Conservation (phyloP, 2,329 filamentous ascomycete species). For the Emmonsia crescens region DNA sequence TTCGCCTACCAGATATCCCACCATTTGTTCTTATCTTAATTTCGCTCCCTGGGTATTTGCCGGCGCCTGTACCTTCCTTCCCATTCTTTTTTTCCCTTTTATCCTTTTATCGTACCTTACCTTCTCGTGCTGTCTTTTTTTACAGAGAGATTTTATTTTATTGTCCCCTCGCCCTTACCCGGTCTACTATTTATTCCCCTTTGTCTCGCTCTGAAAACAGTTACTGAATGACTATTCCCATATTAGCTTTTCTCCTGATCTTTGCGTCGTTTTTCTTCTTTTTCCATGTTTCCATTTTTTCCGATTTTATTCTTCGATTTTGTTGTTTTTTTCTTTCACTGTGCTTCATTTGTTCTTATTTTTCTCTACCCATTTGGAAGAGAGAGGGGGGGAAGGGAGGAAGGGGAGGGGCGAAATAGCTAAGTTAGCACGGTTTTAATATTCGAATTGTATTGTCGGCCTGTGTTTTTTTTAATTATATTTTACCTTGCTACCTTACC, state of each 20-base stretch:
- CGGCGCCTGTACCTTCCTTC: background rate
- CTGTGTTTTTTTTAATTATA: background rate
- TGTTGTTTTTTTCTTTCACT: background rate
- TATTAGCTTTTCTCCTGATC: background rate
- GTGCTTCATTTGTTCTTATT: background rate
- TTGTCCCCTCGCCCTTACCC: background rate
- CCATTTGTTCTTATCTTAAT: background rate
- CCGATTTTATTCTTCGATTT: background rate
- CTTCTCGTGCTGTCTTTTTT: conserved; percentile 4
- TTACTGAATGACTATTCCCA: conserved; percentile 6
- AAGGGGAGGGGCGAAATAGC: background rate
- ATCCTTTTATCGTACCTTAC: background rate
- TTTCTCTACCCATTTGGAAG: background rate
- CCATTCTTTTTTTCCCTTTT: background rate
- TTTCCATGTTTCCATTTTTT: background rate
- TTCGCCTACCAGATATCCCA: background rate
- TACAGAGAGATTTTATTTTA: background rate
- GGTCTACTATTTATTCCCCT: background rate
- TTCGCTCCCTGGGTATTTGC: background rate
- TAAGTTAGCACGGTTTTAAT: conserved; percentile 4
- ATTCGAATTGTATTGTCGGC: conserved; percentile 3
- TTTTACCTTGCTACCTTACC: background rate
- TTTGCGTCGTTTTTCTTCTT: background rate
- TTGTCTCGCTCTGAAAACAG: conserved; percentile 2
- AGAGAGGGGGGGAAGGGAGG: background rate